Evolutionary conservation across 352 stramenopile genomes (phyloP).

Genomic region (Globisporangium alternatum): DNA sequence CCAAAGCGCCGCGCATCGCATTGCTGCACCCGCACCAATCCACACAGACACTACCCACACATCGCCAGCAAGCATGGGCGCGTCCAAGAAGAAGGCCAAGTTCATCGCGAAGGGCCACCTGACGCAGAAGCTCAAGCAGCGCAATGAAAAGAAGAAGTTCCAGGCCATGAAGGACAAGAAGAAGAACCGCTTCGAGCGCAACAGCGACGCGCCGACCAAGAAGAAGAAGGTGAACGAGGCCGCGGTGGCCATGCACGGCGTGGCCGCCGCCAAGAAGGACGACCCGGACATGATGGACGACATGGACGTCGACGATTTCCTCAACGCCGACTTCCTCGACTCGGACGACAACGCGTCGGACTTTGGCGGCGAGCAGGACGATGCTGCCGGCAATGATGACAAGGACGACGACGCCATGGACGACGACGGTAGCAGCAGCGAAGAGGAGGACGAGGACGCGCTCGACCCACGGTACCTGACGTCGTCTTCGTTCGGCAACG

Average conservation of each 20-base stretch:
- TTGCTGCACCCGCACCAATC: neutral
- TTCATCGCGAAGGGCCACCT: conserved; percentile 85
- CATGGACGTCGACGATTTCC: conserved; percentile 86
- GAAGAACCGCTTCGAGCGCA: conserved; percentile 59
- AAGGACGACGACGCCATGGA: conserved; percentile 42
- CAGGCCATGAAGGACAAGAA: conserved; percentile 80
- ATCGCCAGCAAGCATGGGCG: conserved; percentile 36
- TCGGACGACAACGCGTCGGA: conserved; percentile 42
- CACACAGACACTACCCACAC: neutral
- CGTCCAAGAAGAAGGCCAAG: conserved; percentile 86
- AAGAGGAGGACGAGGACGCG: conserved; percentile 81
- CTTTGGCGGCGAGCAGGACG: conserved; percentile 21
- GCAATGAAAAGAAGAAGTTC: conserved; percentile 83
- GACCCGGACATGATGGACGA: conserved; percentile 83
- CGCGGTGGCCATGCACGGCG: conserved; percentile 12
- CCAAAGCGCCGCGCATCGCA: conserved; percentile 11
- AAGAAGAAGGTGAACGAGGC: conserved; percentile 33
- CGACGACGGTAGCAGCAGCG: conserved; percentile 60
- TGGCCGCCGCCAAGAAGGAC: conserved; percentile 35
- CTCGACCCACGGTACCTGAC: conserved; percentile 80
- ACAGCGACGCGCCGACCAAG: conserved; percentile 56
- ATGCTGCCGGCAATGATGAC: conserved; percentile 20
- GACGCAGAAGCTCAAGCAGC: conserved; percentile 78
- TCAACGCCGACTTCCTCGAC: conserved; percentile 81
- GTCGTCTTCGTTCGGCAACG: conserved; percentile 24